Evolutionary conservation across 2,329 filamentous ascomycete genomes (phyloP), one percentile per base, ranked within the genome.

Genomic region (Hypoxylon sp.): DNA sequence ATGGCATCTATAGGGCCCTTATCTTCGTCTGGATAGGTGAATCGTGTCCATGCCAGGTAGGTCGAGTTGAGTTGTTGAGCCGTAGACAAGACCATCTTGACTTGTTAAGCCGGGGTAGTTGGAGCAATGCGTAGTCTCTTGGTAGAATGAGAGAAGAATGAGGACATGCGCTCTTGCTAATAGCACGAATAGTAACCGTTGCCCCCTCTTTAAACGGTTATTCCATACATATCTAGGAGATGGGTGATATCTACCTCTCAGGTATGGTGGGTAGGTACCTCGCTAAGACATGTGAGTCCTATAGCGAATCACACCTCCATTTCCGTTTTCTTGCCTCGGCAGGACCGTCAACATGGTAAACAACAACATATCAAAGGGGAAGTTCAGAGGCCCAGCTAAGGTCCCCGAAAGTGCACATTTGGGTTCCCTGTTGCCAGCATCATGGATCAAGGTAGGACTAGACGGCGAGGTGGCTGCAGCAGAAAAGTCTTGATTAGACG

Each of bases 41-140:
- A 61, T 21, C 58, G 38, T 24, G 46, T 15, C 52, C 53, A 61
- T n/a, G 57, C 53, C 29, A n/a, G 46, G 40, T 61, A 61, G 9
- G 52, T 61, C 9, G 43, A 42, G 24, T 26, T 6, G 11, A 49
- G 53, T 26, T 61, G 58, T 23, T 50, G 46, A 41, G 58, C 49
- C 33, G 53, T 57, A 43, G 48, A 54, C 7, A 57, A 48, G 27
- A 57, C 58, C 58, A 61, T 61, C 15, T 48, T 18, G 42, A 15
- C n/a, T 18, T 8, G 29, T 29, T 27, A 10, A 20, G 26, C 15
- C 15, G 33, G 27, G 15, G n/a, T 33, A 11, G 10, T 24, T 24
- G 15, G 42, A 24, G 8, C 23, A 43, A 37, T 11, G n/a, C 42
- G 11, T 48, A 47, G 11, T 31, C 13, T 15, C 29, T 31, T 41